phyloP scores from a whole-genome alignment of 345 rosid genomes.

The Eucalyptus marginata region DNA sequence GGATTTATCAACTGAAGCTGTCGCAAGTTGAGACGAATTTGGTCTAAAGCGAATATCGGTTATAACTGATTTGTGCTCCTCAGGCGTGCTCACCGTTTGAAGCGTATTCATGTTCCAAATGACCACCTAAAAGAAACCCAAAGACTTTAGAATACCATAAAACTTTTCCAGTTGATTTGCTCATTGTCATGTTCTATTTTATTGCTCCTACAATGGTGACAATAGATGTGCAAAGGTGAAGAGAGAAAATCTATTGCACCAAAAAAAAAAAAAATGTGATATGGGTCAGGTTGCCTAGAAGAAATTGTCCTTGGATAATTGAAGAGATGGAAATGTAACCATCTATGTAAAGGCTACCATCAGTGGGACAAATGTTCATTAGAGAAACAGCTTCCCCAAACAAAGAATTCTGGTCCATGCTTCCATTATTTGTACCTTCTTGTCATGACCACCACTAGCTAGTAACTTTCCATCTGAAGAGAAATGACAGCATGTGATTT shows the following conservation, averaged over 20 bases:
- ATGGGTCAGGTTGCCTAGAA: not conserved
- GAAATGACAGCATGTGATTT: slow-evolving; percentile 73
- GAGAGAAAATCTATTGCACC: not conserved
- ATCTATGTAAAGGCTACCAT: not conserved
- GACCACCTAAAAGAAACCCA: slow-evolving; percentile 18
- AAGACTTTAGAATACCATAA: not conserved
- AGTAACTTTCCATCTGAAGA: slow-evolving; percentile 71
- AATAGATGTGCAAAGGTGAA: not conserved
- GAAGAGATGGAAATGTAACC: not conserved
- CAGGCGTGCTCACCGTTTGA: slow-evolving; percentile 33
- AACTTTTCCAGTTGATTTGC: not conserved
- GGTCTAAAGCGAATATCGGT: slow-evolving; percentile 71
- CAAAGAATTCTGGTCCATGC: not conserved
- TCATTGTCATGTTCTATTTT: not conserved
- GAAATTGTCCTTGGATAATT: not conserved
- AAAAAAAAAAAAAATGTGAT: not conserved
- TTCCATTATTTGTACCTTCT: slow-evolving; percentile 25
- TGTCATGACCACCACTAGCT: slow-evolving; percentile 69
- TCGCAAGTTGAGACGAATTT: slow-evolving; percentile 57
- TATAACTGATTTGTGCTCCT: slow-evolving; percentile 44
- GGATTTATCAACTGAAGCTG: slow-evolving; percentile 57
- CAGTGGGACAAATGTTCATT: not conserved
- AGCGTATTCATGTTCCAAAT: slow-evolving; percentile 61
- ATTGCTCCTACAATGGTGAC: not conserved
- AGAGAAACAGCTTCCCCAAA: not conserved